Evolutionary conservation across 305 asterid species (phyloP).

Genomic region (Striga hermonthica): DNA sequence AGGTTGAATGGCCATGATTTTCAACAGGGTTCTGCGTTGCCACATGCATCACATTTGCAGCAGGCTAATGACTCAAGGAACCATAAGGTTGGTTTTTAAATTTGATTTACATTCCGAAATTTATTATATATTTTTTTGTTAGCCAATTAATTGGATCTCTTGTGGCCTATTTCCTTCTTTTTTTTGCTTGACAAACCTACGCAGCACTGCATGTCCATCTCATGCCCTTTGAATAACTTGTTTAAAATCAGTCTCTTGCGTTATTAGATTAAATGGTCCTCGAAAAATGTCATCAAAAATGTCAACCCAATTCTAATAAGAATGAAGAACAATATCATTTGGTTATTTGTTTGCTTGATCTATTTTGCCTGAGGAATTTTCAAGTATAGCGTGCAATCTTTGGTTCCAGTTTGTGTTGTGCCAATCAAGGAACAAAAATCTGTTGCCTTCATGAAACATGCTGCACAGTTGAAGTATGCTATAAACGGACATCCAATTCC

Average conservation of each 20-base stretch:
- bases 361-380: too few relatives aligned
- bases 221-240: background rate
- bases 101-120: background rate
- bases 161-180: constrained; percentile 8
- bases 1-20: constrained; percentile 46
- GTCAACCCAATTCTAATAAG: background rate
- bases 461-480: constrained; percentile 33
- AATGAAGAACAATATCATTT: background rate
- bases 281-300: background rate
- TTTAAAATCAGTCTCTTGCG: background rate
- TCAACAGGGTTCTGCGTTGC: constrained; percentile 42
- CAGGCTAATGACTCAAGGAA: constrained; percentile 46
- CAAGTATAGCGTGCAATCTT: too few relatives aligned
- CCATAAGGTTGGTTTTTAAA: constrained; percentile 46
- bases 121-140: background rate
- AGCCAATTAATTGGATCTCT: constrained; percentile 6
- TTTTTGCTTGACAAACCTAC: background rate
- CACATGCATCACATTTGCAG: constrained; percentile 41
- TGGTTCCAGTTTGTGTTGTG: background rate
- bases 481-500: constrained; percentile 30
- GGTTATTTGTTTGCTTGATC: background rate
- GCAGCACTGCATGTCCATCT: background rate
- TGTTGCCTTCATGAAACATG: constrained; percentile 36
- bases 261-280: background rate
- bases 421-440: constrained; percentile 2